Percentiles rank a stretch among this genome's conserved stretches.
Evolutionary conservation across 306 rosid genomes (phyloP).

Genomic region (Elaeagnus macrophylla): DNA sequence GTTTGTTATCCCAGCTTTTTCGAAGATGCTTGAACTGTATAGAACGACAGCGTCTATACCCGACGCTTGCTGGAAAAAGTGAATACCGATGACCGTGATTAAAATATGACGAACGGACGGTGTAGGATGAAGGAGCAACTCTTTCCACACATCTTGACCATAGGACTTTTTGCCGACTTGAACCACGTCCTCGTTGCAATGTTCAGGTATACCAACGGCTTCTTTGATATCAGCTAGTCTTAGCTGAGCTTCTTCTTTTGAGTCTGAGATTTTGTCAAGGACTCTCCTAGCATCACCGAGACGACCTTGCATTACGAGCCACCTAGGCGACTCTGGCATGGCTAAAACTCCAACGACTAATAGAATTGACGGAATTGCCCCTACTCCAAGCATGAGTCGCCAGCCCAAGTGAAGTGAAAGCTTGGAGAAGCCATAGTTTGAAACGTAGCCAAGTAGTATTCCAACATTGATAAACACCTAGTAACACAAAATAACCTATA

Average conservation of each 20-base stretch:
- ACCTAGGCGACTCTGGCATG: constrained; percentile 85
- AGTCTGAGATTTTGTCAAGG: constrained; percentile 53
- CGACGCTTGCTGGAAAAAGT: constrained; percentile 66
- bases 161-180: too few relatives aligned
- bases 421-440: constrained; percentile 58
- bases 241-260: too few relatives aligned
- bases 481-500: background rate
- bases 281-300: constrained; percentile 55
- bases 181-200: too few relatives aligned
- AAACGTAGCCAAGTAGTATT: constrained; percentile 55
- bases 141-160: constrained; percentile 72
- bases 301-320: constrained; percentile 80
- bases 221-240: too few relatives aligned
- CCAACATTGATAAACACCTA: constrained; percentile 69
- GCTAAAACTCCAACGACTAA: constrained; percentile 41
- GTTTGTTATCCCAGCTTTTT: constrained; percentile 46
- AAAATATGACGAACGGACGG: constrained; percentile 59
- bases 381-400: constrained; percentile 76
- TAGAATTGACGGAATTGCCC: too few relatives aligned
- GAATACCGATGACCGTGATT: constrained; percentile 47
- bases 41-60: constrained; percentile 77
- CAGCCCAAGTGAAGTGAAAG: constrained; percentile 37
- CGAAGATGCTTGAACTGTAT: constrained; percentile 58
- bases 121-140: constrained; percentile 47
- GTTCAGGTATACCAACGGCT: too few relatives aligned